Percentiles rank a stretch among this genome's conserved stretches.
Conservation (phyloP, 2,329 filamentous ascomycete species). For the Tolypocladium ophioglossoides region DNA sequence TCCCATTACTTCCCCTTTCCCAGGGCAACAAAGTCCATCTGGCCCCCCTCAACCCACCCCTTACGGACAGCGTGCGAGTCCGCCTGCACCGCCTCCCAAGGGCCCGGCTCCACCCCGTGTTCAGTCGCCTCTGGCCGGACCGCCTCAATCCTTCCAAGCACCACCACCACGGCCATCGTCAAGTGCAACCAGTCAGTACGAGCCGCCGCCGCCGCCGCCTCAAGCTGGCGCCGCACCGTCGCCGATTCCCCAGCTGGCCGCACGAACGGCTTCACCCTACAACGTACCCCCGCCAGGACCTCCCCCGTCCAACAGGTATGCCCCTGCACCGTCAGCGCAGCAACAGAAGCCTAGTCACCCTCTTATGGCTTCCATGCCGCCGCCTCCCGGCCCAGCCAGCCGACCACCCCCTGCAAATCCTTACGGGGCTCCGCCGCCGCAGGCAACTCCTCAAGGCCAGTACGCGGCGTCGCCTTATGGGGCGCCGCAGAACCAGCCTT, state of each 20-base stretch:
- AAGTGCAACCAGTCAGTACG: slow-evolving; percentile 49
- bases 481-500: slow-evolving; percentile 18
- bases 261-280: slow-evolving; percentile 76
- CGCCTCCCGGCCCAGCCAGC: slow-evolving; percentile 27
- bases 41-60: slow-evolving; percentile 49
- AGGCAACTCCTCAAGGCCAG: slow-evolving; percentile 26
- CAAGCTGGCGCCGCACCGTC: slow-evolving; percentile 50
- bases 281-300: slow-evolving; percentile 63
- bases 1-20: slow-evolving; percentile 66
- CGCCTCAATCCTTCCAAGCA: slow-evolving; percentile 35
- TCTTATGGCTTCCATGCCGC: slow-evolving; percentile 24
- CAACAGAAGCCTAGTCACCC: slow-evolving; percentile 33
- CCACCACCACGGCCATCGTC: slow-evolving; percentile 48
- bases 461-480: slow-evolving; percentile 18
- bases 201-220: slow-evolving; percentile 43
- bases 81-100: slow-evolving; percentile 77
- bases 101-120: slow-evolving; percentile 59
- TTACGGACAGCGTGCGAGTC: slow-evolving; percentile 54
- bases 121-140: slow-evolving; percentile 56
- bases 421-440: slow-evolving; percentile 35
- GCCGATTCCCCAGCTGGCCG: slow-evolving; percentile 46
- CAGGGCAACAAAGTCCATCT: slow-evolving; percentile 46
- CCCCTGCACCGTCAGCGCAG: slow-evolving; percentile 52
- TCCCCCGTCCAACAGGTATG: slow-evolving; percentile 67
- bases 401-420: slow-evolving; percentile 35